These are phyloP conservation scores for Leucogyrophana mollusca DNA, from an alignment of 768 basidiomycete genomes.

Conservation along the genomic window DNA sequence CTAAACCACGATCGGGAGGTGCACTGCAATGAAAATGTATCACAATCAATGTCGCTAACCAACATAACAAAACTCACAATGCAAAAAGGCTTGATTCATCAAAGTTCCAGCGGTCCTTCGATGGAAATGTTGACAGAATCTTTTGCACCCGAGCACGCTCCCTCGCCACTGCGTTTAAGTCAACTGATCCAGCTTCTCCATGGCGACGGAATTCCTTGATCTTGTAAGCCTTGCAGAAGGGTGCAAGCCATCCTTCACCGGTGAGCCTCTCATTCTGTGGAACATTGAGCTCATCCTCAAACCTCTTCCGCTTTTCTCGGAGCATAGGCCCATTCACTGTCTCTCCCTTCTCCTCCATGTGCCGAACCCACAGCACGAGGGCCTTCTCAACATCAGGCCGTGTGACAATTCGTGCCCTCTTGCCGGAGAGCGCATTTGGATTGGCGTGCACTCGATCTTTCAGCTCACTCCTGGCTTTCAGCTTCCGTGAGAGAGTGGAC, in stretches of 20 bases:
- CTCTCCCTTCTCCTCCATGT: slow-evolving; percentile 15
- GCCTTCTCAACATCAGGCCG: slow-evolving; percentile 32
- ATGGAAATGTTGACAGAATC: slow-evolving; percentile 17
- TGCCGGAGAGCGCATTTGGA: slow-evolving; percentile 27
- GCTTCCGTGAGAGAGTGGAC: slow-evolving; percentile 7
- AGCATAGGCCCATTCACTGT: slow-evolving; percentile 5
- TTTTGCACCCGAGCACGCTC: slow-evolving; percentile 17
- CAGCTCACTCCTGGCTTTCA: neutral
- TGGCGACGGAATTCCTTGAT: slow-evolving; percentile 12
- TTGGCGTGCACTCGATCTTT: slow-evolving; percentile 10
- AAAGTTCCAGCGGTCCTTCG: slow-evolving; percentile 14
- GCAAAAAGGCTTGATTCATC: slow-evolving; percentile 6
- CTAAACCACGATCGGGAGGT: slow-evolving; percentile 17
- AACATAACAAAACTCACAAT: neutral
- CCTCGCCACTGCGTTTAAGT: slow-evolving; percentile 17
- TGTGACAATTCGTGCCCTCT: slow-evolving; percentile 27
- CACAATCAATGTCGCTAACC: too few species aligned
- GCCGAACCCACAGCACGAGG: slow-evolving; percentile 28
- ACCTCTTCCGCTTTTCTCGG: slow-evolving; percentile 1
- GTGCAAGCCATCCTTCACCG: slow-evolving; percentile 6
- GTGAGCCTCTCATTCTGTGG: slow-evolving; percentile 1
- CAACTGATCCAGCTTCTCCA: slow-evolving; percentile 25
- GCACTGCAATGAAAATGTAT: neutral
- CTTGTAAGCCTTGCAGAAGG: slow-evolving; percentile 7
- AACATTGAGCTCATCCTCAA: slow-evolving; percentile 4